Base-by-base conservation (phyloP, 495 filamentous ascomycete species). In the Echria macrotheca region DNA sequence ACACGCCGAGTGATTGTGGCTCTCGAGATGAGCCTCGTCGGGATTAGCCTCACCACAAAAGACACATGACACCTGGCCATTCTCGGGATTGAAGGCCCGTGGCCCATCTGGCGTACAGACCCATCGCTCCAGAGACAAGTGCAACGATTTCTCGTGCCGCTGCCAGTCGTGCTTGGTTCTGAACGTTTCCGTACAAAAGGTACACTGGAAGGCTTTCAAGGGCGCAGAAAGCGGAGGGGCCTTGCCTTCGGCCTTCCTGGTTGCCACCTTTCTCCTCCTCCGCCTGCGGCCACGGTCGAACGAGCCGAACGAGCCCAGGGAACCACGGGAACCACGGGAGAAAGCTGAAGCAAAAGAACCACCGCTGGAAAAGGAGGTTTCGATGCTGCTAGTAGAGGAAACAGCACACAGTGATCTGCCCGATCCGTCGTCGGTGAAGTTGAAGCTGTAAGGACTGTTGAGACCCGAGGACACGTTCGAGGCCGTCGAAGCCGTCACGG, bases 91-190 rank as follows among this genome's bases (percentile, higher is more conserved):
- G 40, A 69, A 65, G 31, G 73, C 65, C 21, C 72, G 69, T n/a
- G 78, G 70, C 1, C 84, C 85, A 50, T 80, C 67, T 0, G 86
- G 86, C 32, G 82, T 80, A 59, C 87, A 93, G 18, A 87, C 74
- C 87, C 87, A 93, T 19, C 81, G 81, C 54, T 90, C 87, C 0
- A 91, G 74, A 11, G 78, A 80, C 23, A 93, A 58, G 60, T 93
- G 87, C 15, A 90, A 69, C 15, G 83, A 86, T 54, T 87, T 89
- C 61, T 93, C 87, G 63, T 93, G 87, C 28, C 87, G 75, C 44
- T 83, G 76, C 87, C 87, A 93, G 64, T 93, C 87, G 64, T 89
- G 85, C 63, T 89, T 89, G 44, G 83, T 88, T 50, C 82, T 81
- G 68, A 91, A 91, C 0, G 81, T 84, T 47, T 87, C 81, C 0